Evolutionary conservation across 148 eudicot genomes (phyloP), one percentile per base, ranked within the genome.

Genomic region (Chenopodium album): DNA sequence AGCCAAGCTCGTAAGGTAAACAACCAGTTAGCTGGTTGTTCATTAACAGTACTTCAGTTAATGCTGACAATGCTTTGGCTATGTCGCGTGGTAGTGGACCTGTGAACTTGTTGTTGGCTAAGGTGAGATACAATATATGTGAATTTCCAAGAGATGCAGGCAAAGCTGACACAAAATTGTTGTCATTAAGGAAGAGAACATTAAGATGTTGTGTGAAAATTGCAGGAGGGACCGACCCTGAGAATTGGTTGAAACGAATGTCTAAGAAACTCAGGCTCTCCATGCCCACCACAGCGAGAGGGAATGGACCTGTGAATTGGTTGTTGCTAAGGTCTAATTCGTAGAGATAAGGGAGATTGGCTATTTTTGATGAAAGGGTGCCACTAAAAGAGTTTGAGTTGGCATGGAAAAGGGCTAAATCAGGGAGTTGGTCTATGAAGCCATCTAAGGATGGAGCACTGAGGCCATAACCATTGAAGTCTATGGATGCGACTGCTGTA

Each of bases 281-380:
- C 97, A 92, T 89, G 59, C 85, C 90, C 2, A 93, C 77, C 16
- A 95, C 87, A 1, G 91, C 84, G 0, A n/a, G 71, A 12, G 99
- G 99, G 47, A 95, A 95, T 0, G 92, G 76, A 4, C 99, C 99
- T 0, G 97, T 71, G 59, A 95, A 89, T 50, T 47, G n/a, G 89
- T 95, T 95, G 85, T 95, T 95, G 72, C 99, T 95, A 22, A 95
- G 77, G 87, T 95, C 99, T 1, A 95, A 82, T 80, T 95, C 99
- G 50, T 91, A 95, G 9, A 95, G 94, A 75, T 84, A 93, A 9
- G 85, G 88, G 3, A 93, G 94, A 4, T 88, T 83, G 20, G 97
- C 87, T 12, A 93, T 91, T 54, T 83, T 80, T 52, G 90, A 71
- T 3, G 97, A 82, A 20, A 93, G 80, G 1, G 80, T 78, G 54